Conservation (phyloP, 2,329 filamentous ascomycete genomes). For the Talaromyces sp. region DNA sequence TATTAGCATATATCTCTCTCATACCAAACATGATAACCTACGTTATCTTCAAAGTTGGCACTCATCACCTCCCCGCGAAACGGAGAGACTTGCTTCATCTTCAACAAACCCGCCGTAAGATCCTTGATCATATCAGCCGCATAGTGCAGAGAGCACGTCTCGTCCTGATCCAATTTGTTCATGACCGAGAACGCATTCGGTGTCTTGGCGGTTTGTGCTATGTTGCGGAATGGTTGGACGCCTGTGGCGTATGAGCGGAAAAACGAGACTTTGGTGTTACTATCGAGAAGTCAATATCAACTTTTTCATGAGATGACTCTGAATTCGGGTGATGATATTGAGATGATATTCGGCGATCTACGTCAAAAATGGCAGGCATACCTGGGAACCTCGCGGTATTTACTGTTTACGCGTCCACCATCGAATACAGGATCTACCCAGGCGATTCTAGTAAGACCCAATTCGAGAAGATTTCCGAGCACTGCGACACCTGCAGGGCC, state of each 20-base stretch:
- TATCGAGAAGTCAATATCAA: slow-evolving; percentile 23
- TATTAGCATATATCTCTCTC: not conserved
- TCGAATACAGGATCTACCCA: slow-evolving; percentile 60
- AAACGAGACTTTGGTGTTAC: slow-evolving; percentile 60
- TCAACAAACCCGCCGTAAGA: slow-evolving; percentile 42
- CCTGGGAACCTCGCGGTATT: slow-evolving; percentile 61
- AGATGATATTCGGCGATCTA: not conserved
- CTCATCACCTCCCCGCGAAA: slow-evolving; percentile 34
- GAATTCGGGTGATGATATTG: not conserved
- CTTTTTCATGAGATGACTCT: not conserved
- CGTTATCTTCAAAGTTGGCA: slow-evolving; percentile 32
- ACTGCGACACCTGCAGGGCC: slow-evolving; percentile 59
- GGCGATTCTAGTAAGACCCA: slow-evolving; percentile 46
- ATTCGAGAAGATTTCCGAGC: slow-evolving; percentile 60
- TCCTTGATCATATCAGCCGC: slow-evolving; percentile 56
- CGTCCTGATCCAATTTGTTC: slow-evolving; percentile 53
- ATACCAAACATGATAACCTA: slow-evolving; percentile 21
- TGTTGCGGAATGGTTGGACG: slow-evolving; percentile 51
- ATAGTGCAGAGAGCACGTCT: slow-evolving; percentile 56
- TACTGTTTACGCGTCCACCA: slow-evolving; percentile 51
- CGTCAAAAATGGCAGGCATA: slow-evolving; percentile 23
- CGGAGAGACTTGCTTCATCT: slow-evolving; percentile 36
- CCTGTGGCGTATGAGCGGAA: slow-evolving; percentile 58
- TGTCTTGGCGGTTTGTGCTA: slow-evolving; percentile 47
- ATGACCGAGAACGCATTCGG: slow-evolving; percentile 57